Evolutionary conservation across 2,329 filamentous ascomycete species (phyloP).

Genomic region (Proliferodiscus dingleyae): DNA sequence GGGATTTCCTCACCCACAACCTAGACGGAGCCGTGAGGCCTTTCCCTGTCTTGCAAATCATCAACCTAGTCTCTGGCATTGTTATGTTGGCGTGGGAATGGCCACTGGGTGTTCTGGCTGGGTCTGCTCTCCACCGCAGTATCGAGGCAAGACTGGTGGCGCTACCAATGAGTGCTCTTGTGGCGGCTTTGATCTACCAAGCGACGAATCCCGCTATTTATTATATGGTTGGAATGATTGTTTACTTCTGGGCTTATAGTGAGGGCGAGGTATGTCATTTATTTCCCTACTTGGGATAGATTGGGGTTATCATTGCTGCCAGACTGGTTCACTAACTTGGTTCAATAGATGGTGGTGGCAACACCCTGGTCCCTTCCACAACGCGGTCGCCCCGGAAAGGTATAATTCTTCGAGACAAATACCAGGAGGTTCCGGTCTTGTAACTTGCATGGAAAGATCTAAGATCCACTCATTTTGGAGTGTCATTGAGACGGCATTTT

Average conservation of each 20-base stretch:
- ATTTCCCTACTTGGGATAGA: neutral
- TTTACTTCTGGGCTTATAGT: conserved; percentile 96
- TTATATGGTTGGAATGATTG: conserved; percentile 76
- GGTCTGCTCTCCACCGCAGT: conserved; percentile 74
- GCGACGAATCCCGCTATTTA: conserved; percentile 89
- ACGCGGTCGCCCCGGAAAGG: conserved; percentile 21
- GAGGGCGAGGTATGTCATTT: conserved; percentile 84
- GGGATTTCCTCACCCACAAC: conserved; percentile 90
- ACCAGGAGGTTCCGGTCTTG: neutral
- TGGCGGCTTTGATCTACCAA: conserved; percentile 79
- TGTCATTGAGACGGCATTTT: neutral
- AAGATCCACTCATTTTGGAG: neutral
- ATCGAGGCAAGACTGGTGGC: conserved; percentile 81
- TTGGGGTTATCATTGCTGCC: neutral
- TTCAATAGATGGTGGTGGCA: conserved; percentile 21
- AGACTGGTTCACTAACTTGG: conserved; percentile 9
- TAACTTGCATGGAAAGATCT: neutral
- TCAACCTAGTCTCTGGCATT: conserved; percentile 82
- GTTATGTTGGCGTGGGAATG: conserved; percentile 83
- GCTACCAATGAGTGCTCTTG: conserved; percentile 72
- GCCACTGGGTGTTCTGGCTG: conserved; percentile 75
- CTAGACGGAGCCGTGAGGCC: conserved; percentile 83
- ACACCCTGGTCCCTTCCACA: conserved; percentile 29
- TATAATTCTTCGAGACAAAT: conserved; percentile 13
- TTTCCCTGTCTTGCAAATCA: conserved; percentile 79